These are phyloP conservation scores for Aurinia saxatilis DNA, from an alignment of 345 rosid genomes.

Conservation along the genomic window DNA sequence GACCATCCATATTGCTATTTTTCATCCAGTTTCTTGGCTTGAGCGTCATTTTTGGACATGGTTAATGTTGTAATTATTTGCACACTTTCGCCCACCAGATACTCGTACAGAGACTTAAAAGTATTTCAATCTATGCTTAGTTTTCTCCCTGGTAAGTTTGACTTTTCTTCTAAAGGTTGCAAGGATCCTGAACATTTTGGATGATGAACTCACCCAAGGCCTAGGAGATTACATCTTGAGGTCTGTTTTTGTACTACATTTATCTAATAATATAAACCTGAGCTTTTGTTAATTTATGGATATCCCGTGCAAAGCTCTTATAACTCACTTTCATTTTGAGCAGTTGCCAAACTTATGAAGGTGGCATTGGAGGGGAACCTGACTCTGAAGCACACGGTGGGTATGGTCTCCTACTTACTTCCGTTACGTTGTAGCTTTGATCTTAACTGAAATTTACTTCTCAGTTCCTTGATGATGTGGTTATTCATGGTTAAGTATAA, in stretches of 20 bases:
- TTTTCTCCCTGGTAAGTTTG: constrained; percentile 2
- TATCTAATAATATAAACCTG: not conserved
- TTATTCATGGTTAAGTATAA: not conserved
- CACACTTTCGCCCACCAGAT: not conserved
- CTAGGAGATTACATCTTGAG: constrained; percentile 89
- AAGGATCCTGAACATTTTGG: constrained; percentile 71
- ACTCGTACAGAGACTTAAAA: not conserved
- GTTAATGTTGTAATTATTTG: not conserved
- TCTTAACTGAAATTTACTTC: not conserved
- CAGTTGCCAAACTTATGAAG: constrained; percentile 98
- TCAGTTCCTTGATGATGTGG: not conserved
- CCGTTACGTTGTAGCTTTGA: constrained; percentile 4
- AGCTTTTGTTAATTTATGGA: not conserved
- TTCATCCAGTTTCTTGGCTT: not conserved
- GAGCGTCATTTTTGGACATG: not conserved
- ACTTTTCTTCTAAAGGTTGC: constrained; percentile 49
- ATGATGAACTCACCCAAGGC: constrained; percentile 57
- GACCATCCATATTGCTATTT: constrained; percentile 3
- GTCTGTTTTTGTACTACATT: constrained; percentile 33
- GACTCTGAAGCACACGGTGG: constrained; percentile 99
- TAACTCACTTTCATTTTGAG: constrained; percentile 19
- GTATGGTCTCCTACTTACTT: constrained; percentile 46
- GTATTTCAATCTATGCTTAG: not conserved
- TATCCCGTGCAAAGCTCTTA: not conserved
- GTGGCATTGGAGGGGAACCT: constrained; percentile 97